Evolutionary conservation across 2,329 filamentous ascomycete species (phyloP).

Genomic region (Amauroascus verrucosus): DNA sequence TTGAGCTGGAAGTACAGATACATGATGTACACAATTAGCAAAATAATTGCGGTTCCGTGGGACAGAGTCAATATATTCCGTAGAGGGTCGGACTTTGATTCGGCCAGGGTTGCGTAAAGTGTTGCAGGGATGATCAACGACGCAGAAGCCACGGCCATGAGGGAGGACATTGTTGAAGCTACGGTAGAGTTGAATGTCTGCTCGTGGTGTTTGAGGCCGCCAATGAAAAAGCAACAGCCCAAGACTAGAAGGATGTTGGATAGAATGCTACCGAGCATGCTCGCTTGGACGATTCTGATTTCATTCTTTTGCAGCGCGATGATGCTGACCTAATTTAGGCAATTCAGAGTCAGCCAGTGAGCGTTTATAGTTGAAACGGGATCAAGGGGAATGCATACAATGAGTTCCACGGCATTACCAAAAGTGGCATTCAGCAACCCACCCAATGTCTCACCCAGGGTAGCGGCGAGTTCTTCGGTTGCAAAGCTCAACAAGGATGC

Average conservation of each 20-base stretch:
- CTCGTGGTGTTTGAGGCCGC: conserved; percentile 59
- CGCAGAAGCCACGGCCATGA: conserved; percentile 66
- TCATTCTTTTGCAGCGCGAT: conserved; percentile 75
- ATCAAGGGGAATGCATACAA: conserved; percentile 57
- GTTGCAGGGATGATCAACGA: conserved; percentile 71
- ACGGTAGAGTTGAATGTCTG: conserved; percentile 48
- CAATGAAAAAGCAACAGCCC: conserved; percentile 69
- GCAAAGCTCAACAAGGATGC: conserved; percentile 54
- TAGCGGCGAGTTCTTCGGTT: conserved; percentile 52
- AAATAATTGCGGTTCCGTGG: conserved; percentile 63
- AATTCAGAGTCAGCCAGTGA: conserved; percentile 25
- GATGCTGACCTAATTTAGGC: conserved; percentile 62
- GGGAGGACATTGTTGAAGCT: conserved; percentile 48
- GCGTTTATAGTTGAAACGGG: conserved; percentile 41
- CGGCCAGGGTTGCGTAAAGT: conserved; percentile 55
- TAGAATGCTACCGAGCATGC: conserved; percentile 90
- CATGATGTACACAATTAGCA: conserved; percentile 62
- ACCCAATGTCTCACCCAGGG: conserved; percentile 52
- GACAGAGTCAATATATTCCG: conserved; percentile 59
- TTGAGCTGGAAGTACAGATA: conserved; percentile 70
- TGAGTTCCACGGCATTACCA: conserved; percentile 56
- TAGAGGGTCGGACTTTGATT: conserved; percentile 26
- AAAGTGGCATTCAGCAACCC: conserved; percentile 57
- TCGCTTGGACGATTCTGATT: conserved; percentile 93
- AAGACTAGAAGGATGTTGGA: conserved; percentile 86